Evolutionary conservation across 2,329 filamentous ascomycete species (phyloP).

Genomic region (Pseudomassariella vexata): DNA sequence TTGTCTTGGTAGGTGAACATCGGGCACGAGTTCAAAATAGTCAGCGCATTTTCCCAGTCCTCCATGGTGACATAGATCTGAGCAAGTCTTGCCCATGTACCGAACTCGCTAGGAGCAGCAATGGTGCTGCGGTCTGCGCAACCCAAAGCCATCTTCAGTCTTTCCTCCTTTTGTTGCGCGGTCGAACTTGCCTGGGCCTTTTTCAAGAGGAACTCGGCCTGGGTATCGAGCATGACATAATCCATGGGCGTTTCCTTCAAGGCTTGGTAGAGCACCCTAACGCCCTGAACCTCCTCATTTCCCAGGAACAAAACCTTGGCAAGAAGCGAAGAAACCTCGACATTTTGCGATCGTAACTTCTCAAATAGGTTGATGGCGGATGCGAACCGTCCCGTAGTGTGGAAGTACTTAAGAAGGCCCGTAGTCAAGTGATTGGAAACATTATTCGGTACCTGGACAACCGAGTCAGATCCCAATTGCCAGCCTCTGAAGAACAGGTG

Average conservation of each 20-base stretch:
- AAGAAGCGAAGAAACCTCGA: conserved; percentile 89
- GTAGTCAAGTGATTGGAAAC: conserved; percentile 93
- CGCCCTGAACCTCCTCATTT: conserved; percentile 94
- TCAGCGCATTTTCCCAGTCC: conserved; percentile 91
- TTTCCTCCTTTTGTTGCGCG: conserved; percentile 53
- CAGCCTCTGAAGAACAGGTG: conserved; percentile 92
- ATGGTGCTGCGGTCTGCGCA: conserved; percentile 94
- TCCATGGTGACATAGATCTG: conserved; percentile 93
- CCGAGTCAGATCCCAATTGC: conserved; percentile 92
- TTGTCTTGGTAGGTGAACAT: conserved; percentile 99
- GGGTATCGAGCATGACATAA: conserved; percentile 90
- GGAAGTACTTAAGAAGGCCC: conserved; percentile 90
- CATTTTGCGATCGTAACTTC: conserved; percentile 83
- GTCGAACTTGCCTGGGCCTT: conserved; percentile 61
- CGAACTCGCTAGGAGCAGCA: conserved; percentile 93
- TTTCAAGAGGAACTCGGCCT: conserved; percentile 83
- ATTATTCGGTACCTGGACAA: conserved; percentile 94
- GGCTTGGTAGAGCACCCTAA: conserved; percentile 80
- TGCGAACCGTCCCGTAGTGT: conserved; percentile 87
- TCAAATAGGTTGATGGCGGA: conserved; percentile 98
- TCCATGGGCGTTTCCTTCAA: conserved; percentile 94
- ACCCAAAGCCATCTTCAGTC: conserved; percentile 80
- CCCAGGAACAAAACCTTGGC: conserved; percentile 90
- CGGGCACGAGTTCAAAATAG: conserved; percentile 94
- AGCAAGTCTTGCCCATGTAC: conserved; percentile 89